Conservation (phyloP, 495 filamentous ascomycete genomes). For the Tirmania nivea region DNA sequence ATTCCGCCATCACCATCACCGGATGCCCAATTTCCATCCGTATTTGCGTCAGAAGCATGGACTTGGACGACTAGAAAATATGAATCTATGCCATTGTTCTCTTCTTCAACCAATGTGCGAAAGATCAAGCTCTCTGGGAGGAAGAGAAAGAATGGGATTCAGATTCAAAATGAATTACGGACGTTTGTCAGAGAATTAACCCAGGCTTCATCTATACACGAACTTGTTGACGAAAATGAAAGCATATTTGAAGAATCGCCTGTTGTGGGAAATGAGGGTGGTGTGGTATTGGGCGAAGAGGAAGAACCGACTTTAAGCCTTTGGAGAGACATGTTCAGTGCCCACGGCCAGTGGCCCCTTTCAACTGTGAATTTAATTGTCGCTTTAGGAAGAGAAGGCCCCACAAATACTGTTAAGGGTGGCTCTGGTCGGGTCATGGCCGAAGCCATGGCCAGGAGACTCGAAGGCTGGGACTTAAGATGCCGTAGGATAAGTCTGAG, state of each 20-base stretch:
- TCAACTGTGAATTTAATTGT: not conserved
- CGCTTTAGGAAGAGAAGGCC: not conserved
- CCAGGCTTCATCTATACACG: not conserved
- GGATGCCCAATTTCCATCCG: not conserved
- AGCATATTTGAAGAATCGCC: not conserved
- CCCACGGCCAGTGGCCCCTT: not conserved
- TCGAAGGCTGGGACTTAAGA: not conserved
- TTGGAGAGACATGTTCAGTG: not conserved
- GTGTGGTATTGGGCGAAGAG: no score
- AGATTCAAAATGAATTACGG: not conserved
- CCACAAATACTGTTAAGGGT: not conserved
- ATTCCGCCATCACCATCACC: not conserved
- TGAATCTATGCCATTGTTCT: not conserved
- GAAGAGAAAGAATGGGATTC: not conserved
- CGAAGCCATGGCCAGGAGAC: not conserved
- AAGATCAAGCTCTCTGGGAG: not conserved
- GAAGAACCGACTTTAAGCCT: not conserved
- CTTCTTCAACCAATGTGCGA: not conserved
- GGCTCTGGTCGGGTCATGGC: not conserved
- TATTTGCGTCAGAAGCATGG: not conserved
- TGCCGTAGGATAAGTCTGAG: not conserved
- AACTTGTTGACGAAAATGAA: not conserved
- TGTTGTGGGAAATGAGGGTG: no score
- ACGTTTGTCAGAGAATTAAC: not conserved
- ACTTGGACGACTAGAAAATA: not conserved